Evolutionary conservation across 345 rosid species (phyloP).

Genomic region (Turnera subulata): DNA sequence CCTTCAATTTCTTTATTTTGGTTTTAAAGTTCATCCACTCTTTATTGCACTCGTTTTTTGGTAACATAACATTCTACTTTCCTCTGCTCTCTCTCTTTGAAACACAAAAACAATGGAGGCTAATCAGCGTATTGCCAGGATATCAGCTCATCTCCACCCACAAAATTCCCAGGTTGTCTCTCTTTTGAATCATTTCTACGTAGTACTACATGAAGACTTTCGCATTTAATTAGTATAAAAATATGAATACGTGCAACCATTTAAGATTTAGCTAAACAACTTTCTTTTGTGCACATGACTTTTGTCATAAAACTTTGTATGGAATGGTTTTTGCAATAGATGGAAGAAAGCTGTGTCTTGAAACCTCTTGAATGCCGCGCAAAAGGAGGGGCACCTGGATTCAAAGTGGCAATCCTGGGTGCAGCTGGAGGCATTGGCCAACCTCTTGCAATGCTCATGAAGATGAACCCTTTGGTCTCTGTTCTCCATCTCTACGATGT

Average conservation of each 20-base stretch:
- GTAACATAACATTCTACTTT: constrained; percentile 1
- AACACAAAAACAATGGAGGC: not conserved
- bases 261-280: no score
- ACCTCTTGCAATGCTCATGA: constrained; percentile 61
- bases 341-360: constrained; percentile 42
- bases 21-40: constrained; percentile 11
- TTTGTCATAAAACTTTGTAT: not conserved
- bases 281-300: not conserved
- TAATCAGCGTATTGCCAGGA: constrained; percentile 65
- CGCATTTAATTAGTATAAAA: not conserved
- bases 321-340: constrained; percentile 25
- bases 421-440: constrained; percentile 87
- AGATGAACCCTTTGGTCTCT: constrained; percentile 55
- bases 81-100: not conserved
- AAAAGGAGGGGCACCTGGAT: constrained; percentile 69
- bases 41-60: constrained; percentile 5
- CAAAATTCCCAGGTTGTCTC: constrained; percentile 42
- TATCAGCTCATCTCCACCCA: constrained; percentile 64
- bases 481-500: constrained; percentile 38
- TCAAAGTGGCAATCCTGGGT: constrained; percentile 76
- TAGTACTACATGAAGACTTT: no score
- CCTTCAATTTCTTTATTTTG: constrained; percentile 7
- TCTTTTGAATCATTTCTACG: constrained; percentile 1
- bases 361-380: constrained; percentile 53
- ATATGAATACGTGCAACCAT: no score